Evolutionary conservation across 306 rosid species (phyloP).

Genomic region (Pterocarpus santalinus): DNA sequence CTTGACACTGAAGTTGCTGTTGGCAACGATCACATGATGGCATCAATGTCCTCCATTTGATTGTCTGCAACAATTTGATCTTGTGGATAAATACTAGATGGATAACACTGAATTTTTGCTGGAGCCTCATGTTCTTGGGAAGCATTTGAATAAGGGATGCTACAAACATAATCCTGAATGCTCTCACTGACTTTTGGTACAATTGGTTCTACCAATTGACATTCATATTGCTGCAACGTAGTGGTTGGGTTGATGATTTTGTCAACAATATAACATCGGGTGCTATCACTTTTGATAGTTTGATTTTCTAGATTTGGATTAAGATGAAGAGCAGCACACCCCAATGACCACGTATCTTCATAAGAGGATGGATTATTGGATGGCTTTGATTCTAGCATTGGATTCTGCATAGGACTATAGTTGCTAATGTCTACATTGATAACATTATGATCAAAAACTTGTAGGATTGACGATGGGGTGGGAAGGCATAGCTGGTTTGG

Average conservation of each 20-base stretch:
- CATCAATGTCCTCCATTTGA: slow-evolving; percentile 65
- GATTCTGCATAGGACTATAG: slow-evolving; percentile 42
- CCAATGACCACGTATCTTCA: slow-evolving; percentile 58
- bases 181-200: slow-evolving; percentile 60
- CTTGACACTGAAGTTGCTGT: slow-evolving; percentile 44
- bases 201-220: slow-evolving; percentile 43
- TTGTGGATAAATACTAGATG: slow-evolving; percentile 41
- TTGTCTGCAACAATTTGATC: slow-evolving; percentile 48
- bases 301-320: slow-evolving; percentile 55
- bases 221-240: slow-evolving; percentile 45
- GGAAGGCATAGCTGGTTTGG: slow-evolving; percentile 64
- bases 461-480: slow-evolving; percentile 59
- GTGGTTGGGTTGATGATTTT: slow-evolving; percentile 57
- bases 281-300: slow-evolving; percentile 41
- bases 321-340: slow-evolving; percentile 47
- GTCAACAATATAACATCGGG: slow-evolving; percentile 35
- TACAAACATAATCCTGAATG: slow-evolving; percentile 49
- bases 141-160: slow-evolving; percentile 50
- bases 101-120: slow-evolving; percentile 43
- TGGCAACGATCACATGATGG: slow-evolving; percentile 58
- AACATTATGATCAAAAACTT: slow-evolving; percentile 54
- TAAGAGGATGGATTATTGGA: slow-evolving; percentile 49
- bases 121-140: slow-evolving; percentile 57
- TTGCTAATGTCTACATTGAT: slow-evolving; percentile 54
- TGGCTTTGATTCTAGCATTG: slow-evolving; percentile 49